Conservation (phyloP, 768 basidiomycete species). For the Pleurotus sapidus region DNA sequence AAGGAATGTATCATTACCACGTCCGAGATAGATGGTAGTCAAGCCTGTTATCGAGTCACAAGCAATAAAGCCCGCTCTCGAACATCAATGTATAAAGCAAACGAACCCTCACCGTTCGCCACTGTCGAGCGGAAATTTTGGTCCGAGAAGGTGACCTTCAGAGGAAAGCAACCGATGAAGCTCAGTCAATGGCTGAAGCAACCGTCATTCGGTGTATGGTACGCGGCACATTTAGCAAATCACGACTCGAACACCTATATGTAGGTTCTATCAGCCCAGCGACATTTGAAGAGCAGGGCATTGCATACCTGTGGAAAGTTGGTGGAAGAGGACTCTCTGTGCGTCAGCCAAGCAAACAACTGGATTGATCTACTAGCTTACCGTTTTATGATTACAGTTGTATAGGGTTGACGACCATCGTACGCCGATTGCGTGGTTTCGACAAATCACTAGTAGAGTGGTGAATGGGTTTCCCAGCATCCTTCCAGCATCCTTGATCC, state of each 20-base stretch:
- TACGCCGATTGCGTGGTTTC: background rate
- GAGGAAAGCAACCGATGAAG: conserved; percentile 14
- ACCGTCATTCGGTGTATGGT: conserved; percentile 15
- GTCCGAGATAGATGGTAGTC: background rate
- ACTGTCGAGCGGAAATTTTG: conserved; percentile 16
- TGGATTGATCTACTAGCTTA: background rate
- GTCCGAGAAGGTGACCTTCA: conserved; percentile 20
- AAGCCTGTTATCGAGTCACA: background rate
- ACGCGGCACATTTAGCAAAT: background rate
- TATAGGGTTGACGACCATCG: background rate
- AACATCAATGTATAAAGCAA: background rate
- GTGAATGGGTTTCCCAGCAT: background rate
- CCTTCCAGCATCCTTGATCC: background rate
- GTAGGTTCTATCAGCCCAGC: background rate
- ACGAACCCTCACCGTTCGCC: conserved; percentile 12
- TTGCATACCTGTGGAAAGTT: background rate
- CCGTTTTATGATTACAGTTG: background rate
- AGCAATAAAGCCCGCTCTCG: background rate
- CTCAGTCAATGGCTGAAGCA: conserved; percentile 20
- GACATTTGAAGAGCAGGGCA: background rate
- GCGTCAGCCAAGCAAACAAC: background rate
- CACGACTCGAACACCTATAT: background rate
- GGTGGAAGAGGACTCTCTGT: background rate
- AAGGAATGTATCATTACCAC: conserved; percentile 8
- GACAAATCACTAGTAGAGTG: background rate